Base-by-base conservation (phyloP, 2,329 filamentous ascomycete genomes). In the Nemania diffusa region DNA sequence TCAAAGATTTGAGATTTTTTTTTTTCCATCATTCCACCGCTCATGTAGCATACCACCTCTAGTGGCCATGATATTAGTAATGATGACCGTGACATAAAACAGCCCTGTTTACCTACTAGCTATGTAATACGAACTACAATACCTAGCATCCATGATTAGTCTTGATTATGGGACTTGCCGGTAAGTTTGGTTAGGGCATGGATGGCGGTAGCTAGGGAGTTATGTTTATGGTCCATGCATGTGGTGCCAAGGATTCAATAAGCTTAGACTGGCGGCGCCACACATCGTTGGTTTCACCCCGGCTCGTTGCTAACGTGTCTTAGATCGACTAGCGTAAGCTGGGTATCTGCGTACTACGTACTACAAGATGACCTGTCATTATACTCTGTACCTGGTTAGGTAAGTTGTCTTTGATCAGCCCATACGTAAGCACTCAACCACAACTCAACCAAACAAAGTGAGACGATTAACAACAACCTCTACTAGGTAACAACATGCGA, bases 1-100 rank as follows among this genome's bases (percentile, higher is more conserved):
- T 68, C 62, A 58, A 67, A 64, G 48, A 67, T 60, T 67, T 67
- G 50, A 55, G 13, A 67, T 57, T 67, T 50, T 27, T 22, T 26
- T 57, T 67, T 50, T 27, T 22, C 9, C 22, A 50, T 13, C 11
- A 50, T 50, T 27, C 46, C 5, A 8, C 40, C 17, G 22, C 22
- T 8, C 20, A 8, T 46, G n/a, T 13, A 32, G 9, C 29, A 32
- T 32, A 9, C 22, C 26, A 27, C 22, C 13, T 44, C 40, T 44
- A 17, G 13, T 15, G 27, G 11, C 50, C 27, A 53, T 29, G 27
- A 53, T 55, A 56, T 56, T 56, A 56, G 52, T 56, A 37, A 56
- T 40, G 52, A 56, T 56, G 52, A 56, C 50, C 26, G 50, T 20
- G 13, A 9, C 15, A 5, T 8, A 9, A 52, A 32, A 5, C 26